These are phyloP conservation scores for Agaricus bisporus DNA, from an alignment of 768 basidiomycete species.

Conservation along the genomic window DNA sequence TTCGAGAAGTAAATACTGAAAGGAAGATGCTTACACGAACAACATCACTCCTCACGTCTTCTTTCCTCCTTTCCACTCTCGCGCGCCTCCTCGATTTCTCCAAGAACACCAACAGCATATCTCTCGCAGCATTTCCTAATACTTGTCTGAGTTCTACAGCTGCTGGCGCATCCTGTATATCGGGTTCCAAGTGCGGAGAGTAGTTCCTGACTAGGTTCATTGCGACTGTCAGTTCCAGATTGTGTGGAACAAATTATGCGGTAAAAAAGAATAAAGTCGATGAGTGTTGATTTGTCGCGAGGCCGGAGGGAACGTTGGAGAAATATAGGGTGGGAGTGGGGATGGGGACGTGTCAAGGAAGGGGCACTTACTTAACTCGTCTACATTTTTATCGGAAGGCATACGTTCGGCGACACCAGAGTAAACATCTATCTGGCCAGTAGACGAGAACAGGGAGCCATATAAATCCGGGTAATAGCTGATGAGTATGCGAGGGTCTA, in stretches of 20 bases:
- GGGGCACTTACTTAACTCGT: conserved; percentile 79
- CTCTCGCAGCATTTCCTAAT: conserved; percentile 56
- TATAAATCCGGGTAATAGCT: conserved; percentile 77
- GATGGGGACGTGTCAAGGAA: conserved; percentile 6
- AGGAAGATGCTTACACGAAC: background rate
- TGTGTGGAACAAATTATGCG: conserved; percentile 10
- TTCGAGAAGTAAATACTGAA: background rate
- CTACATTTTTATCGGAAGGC: conserved; percentile 61
- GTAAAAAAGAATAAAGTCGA: conserved; percentile 22
- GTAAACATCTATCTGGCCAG: conserved; percentile 63
- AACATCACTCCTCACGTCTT: conserved; percentile 9
- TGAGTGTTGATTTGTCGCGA: conserved; percentile 19
- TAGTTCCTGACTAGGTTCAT: conserved; percentile 90
- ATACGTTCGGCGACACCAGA: conserved; percentile 70
- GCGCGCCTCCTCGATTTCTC: conserved; percentile 50
- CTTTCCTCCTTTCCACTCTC: conserved; percentile 26
- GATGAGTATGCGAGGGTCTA: conserved; percentile 81
- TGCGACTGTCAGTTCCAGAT: conserved; percentile 73
- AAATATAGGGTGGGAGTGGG: conserved; percentile 1
- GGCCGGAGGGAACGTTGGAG: conserved; percentile 16
- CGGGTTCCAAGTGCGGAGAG: conserved; percentile 75
- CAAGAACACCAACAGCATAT: conserved; percentile 72
- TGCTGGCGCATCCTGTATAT: conserved; percentile 61
- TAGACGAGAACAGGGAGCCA: conserved; percentile 49
- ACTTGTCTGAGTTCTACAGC: conserved; percentile 64